Percentiles rank a stretch among this genome's conserved stretches.
Evolutionary conservation across 1,284 basidiomycete genomes (phyloP).

Genomic region (Leccinum insolens): DNA sequence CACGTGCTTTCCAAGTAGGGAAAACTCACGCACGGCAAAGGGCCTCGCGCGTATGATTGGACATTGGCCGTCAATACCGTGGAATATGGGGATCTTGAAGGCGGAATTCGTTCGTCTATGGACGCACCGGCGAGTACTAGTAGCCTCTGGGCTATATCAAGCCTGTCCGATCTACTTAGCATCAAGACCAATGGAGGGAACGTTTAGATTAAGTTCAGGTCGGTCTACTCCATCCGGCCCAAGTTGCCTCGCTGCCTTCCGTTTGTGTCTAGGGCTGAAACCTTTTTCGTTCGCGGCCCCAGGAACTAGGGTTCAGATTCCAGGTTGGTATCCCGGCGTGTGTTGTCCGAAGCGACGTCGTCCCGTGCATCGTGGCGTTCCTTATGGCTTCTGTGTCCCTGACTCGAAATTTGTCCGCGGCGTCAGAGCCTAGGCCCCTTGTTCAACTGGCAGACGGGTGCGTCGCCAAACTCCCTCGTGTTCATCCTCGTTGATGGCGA

Average conservation of each 20-base stretch:
- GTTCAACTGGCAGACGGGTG: not conserved
- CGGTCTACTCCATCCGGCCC: not conserved
- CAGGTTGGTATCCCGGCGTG: not conserved
- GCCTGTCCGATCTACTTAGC: not conserved
- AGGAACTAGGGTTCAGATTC: not conserved
- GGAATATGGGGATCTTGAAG: not conserved
- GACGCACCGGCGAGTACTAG: not conserved
- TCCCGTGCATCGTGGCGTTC: constrained; percentile 11
- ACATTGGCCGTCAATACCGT: not conserved
- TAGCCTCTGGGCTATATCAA: not conserved
- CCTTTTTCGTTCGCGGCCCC: not conserved
- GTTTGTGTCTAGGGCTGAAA: not conserved
- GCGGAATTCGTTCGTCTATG: not conserved
- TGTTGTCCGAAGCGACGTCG: constrained; percentile 5
- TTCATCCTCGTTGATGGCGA: not conserved
- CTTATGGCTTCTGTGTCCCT: not conserved
- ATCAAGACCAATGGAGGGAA: not conserved
- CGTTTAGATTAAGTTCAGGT: constrained; percentile 12
- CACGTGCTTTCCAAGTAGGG: not conserved
- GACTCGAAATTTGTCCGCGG: not conserved
- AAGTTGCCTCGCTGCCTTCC: constrained; percentile 8
- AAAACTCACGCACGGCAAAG: not conserved
- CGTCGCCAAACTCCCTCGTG: constrained; percentile 16
- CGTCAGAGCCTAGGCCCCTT: not conserved
- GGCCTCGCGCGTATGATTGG: not conserved